Conservation (phyloP, 108 stramenopile species). For the Pseudonitzschia pungens region DNA sequence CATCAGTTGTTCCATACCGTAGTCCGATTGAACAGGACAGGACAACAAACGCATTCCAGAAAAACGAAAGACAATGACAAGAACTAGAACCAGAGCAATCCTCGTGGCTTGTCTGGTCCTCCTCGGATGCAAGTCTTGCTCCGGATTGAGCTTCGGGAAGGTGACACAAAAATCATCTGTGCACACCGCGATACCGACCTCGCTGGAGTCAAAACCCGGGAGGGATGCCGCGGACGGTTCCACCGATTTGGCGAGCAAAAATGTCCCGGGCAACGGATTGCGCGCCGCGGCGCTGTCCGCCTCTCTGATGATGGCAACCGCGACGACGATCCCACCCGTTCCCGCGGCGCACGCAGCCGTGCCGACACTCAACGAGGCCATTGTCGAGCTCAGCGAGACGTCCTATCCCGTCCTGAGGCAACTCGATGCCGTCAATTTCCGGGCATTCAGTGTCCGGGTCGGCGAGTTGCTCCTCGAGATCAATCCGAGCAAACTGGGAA, state of each 20-base stretch:
- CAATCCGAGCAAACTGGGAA: not conserved
- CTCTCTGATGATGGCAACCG: not conserved
- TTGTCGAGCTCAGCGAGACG: conserved; percentile 10
- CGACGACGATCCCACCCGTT: not conserved
- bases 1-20: too few species aligned
- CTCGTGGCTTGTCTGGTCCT: not conserved
- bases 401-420: not conserved
- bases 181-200: not conserved
- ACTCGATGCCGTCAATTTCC: not conserved
- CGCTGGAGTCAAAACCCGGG: not conserved
- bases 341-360: not conserved
- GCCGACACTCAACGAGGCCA: not conserved
- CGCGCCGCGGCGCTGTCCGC: conserved; percentile 4
- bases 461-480: not conserved
- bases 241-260: too few species aligned
- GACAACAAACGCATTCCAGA: too few species aligned
- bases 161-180: not conserved
- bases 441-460: not conserved
- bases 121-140: not conserved
- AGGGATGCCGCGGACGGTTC: not conserved
- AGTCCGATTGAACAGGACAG: too few species aligned
- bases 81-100: not conserved
- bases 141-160: not conserved
- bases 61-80: not conserved
- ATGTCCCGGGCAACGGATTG: not conserved